A percentile compares a stretch with the other conserved stretches of the same genome.
Conservation (phyloP, 768 basidiomycete species). For the Lepiota venenata region DNA sequence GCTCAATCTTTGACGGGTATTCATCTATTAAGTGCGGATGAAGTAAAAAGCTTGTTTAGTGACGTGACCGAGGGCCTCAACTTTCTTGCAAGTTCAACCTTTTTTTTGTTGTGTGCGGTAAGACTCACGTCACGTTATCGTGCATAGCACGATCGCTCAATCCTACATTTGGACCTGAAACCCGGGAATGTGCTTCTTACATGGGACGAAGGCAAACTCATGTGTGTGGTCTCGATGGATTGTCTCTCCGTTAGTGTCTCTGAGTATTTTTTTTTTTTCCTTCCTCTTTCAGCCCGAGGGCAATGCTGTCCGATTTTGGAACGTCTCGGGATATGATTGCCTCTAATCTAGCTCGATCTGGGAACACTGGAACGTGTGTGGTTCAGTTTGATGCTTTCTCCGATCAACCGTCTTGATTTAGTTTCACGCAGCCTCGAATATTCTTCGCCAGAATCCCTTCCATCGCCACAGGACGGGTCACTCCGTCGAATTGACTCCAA, state of each 20-base stretch:
- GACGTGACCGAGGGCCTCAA: constrained; percentile 86
- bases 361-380: constrained; percentile 92
- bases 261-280: too few species aligned
- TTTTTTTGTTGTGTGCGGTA: background rate
- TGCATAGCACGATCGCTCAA: constrained; percentile 71
- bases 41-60: constrained; percentile 74
- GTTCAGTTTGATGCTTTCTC: background rate
- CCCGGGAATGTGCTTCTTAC: constrained; percentile 92
- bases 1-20: constrained; percentile 60
- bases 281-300: constrained; percentile 62
- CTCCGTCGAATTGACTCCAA: constrained; percentile 79
- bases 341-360: constrained; percentile 64
- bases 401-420: background rate
- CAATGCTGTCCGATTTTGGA: constrained; percentile 95
- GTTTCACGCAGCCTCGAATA: constrained; percentile 65
- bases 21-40: constrained; percentile 81
- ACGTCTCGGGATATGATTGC: constrained; percentile 90
- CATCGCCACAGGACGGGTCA: constrained; percentile 58
- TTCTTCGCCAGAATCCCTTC: constrained; percentile 84
- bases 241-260: constrained; percentile 1
- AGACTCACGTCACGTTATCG: constrained; percentile 8
- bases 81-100: constrained; percentile 62
- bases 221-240: constrained; percentile 43
- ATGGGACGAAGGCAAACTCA: constrained; percentile 82
- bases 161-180: constrained; percentile 91